phyloP scores from a whole-genome alignment of 371 early-diverging fungal genomes.

The Chytridium lagenaria region DNA sequence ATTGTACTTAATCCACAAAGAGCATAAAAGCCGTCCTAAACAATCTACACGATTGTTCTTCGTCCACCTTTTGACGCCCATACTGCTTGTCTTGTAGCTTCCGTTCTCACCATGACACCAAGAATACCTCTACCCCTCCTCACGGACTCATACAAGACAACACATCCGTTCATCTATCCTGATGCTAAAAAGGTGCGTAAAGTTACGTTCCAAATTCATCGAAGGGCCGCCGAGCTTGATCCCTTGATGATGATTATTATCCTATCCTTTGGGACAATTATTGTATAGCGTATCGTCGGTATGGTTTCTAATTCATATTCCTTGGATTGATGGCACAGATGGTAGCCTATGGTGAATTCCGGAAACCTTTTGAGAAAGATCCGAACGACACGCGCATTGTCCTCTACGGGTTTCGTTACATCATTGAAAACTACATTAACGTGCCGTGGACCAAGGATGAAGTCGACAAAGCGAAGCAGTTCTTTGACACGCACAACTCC shows the following conservation, averaged over 20 bases:
- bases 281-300: no score
- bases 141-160: slow-evolving; percentile 83
- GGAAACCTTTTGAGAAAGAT: slow-evolving; percentile 67
- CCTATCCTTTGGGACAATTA: no score
- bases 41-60: no score
- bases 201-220: no score
- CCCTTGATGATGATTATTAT: no score
- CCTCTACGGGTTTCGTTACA: slow-evolving; percentile 81
- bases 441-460: slow-evolving; percentile 70
- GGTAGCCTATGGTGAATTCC: slow-evolving; percentile 84
- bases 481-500: slow-evolving; percentile 75
- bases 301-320: neutral
- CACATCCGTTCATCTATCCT: slow-evolving; percentile 75
- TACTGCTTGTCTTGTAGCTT: no score
- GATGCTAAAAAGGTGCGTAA: slow-evolving; percentile 58
- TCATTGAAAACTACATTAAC: slow-evolving; percentile 72
- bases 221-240: no score
- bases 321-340: slow-evolving; percentile 44
- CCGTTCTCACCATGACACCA: neutral
- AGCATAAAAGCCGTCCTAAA: no score
- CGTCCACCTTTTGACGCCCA: no score
- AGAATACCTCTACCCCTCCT: slow-evolving; percentile 61
- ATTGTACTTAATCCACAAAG: no score
- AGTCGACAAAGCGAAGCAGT: slow-evolving; percentile 64
- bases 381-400: slow-evolving; percentile 70